Evolutionary conservation across 805 yeast species (phyloP).

Genomic region (Kodamaea kaohsiungensis): DNA sequence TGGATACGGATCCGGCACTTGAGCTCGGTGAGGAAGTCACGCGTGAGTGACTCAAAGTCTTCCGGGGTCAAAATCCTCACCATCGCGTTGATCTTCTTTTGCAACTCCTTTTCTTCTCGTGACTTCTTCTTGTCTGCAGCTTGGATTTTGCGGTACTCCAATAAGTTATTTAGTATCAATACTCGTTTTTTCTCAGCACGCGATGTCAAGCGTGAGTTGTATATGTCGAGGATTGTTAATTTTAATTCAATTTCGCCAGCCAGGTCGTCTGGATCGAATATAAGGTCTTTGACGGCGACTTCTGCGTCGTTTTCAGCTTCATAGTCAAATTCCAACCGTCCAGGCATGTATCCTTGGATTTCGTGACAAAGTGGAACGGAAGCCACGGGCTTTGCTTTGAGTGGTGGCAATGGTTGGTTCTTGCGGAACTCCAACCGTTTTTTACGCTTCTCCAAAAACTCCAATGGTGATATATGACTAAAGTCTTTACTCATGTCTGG

Average conservation of each 20-base stretch:
- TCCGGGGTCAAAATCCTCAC: conserved; percentile 77
- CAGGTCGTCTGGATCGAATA: conserved; percentile 90
- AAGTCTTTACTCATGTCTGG: conserved; percentile 83
- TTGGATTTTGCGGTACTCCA: conserved; percentile 83
- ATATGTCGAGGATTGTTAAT: conserved; percentile 82
- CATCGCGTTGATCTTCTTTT: conserved; percentile 73
- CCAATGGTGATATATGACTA: conserved; percentile 57
- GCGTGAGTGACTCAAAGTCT: conserved; percentile 76
- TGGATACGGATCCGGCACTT: conserved; percentile 78
- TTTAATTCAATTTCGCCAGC: conserved; percentile 88
- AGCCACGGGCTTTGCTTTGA: conserved; percentile 84
- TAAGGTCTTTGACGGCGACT: conserved; percentile 89
- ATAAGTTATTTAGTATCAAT: conserved; percentile 69
- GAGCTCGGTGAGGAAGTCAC: conserved; percentile 74
- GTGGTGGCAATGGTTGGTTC: conserved; percentile 73
- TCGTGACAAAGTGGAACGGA: conserved; percentile 97
- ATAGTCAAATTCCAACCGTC: conserved; percentile 92
- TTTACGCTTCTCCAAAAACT: conserved; percentile 68
- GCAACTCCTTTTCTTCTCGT: conserved; percentile 86
- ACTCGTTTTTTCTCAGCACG: conserved; percentile 92
- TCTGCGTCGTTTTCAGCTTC: conserved; percentile 98
- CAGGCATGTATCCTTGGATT: conserved; percentile 98
- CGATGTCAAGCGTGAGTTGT: conserved; percentile 83
- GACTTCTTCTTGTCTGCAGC: conserved; percentile 81
- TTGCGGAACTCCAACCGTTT: conserved; percentile 69